Conservation (phyloP, 1,139 yeast genomes). For the Hyphopichia wangnamkhiaoensis region DNA sequence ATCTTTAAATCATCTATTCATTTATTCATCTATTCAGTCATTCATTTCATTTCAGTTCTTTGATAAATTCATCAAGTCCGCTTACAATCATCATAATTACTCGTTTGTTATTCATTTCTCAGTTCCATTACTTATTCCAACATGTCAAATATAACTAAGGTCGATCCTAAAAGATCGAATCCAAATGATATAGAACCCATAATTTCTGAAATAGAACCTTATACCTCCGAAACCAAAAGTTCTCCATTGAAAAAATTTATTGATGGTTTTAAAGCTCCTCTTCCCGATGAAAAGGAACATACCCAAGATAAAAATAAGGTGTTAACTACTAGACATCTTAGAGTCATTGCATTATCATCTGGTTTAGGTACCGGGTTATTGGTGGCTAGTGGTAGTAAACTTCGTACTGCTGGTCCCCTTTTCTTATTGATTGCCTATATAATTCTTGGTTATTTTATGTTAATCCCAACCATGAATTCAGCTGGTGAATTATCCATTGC, state of each 20-base stretch:
- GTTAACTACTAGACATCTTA: slow-evolving; percentile 22
- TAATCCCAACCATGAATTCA: slow-evolving; percentile 37
- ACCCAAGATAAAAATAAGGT: slow-evolving; percentile 4
- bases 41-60: neutral
- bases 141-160: neutral
- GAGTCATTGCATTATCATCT: slow-evolving; percentile 34
- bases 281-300: slow-evolving; percentile 3
- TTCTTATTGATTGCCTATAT: slow-evolving; percentile 34
- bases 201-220: neutral
- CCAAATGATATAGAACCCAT: neutral
- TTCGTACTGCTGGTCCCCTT: slow-evolving; percentile 36
- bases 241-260: slow-evolving; percentile 1
- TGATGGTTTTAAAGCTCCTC: slow-evolving; percentile 6
- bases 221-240: neutral
- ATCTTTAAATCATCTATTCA: neutral
- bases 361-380: slow-evolving; percentile 42
- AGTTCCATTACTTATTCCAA: neutral
- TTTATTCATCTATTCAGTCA: neutral
- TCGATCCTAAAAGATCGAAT: neutral
- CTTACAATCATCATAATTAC: neutral
- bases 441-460: slow-evolving; percentile 35
- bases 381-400: slow-evolving; percentile 37
- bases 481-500: slow-evolving; percentile 39
- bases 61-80: neutral
- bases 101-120: neutral